Conservation (phyloP, 257 asterid species). For the Osmanthus fragrans region DNA sequence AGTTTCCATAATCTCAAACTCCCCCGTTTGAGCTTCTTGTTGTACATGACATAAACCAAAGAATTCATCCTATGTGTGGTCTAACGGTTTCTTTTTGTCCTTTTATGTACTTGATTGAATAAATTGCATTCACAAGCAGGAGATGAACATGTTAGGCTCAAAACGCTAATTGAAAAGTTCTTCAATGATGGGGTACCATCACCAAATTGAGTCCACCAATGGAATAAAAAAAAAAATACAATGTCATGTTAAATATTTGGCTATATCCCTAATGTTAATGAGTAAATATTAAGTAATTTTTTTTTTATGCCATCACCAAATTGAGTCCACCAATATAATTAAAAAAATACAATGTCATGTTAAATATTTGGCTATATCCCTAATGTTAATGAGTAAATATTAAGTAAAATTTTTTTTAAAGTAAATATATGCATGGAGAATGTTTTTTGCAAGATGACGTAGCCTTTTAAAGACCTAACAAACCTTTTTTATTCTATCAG, state of each 20-base stretch:
- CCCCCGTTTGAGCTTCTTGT: neutral
- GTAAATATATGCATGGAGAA: neutral
- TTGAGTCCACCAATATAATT: neutral
- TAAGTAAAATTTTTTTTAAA: neutral
- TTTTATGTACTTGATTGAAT: neutral
- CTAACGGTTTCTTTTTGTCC: neutral
- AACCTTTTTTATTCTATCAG: neutral
- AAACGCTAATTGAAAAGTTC: neutral
- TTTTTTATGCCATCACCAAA: neutral
- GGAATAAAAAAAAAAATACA: neutral
- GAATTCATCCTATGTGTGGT: neutral
- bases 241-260: neutral
- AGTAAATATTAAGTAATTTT: neutral
- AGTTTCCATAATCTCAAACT: neutral
- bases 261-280: no score
- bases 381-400: neutral
- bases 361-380: no score
- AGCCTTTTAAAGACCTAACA: neutral
- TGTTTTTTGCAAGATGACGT: neutral
- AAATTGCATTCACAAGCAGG: neutral
- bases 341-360: neutral
- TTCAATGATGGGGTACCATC: neutral
- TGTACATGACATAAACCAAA: neutral
- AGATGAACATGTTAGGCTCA: neutral
- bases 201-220: neutral